Evolutionary conservation across 2,329 filamentous ascomycete genomes (phyloP), one percentile per base, ranked within the genome.

Genomic region (Magnaporthiopsis rhizophila): DNA sequence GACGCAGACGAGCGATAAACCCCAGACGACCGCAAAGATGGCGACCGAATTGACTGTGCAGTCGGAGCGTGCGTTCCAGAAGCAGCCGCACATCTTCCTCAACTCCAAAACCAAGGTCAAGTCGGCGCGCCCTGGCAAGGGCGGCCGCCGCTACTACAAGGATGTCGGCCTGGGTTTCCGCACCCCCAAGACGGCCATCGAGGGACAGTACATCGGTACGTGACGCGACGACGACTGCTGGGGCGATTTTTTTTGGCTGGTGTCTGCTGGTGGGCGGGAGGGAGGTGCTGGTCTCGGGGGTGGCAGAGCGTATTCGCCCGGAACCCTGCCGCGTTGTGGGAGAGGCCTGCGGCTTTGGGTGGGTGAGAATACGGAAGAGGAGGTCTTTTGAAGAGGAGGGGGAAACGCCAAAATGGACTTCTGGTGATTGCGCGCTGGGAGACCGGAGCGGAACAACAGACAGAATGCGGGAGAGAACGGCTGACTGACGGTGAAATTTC

Each of bases 61-160:
- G 89, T 96, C 92, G 81, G 95, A 99, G 90, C 94, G 95, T 86
- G 95, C 95, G 87, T 99, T 91, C 91, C 95, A 98, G 85, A 99
- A 99, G 90, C 94, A 99, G 88, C 95, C 95, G 81, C 95, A 99
- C 84, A 97, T 99, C 87, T 99, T 98, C 91, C 88, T 91, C 78
- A 97, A 98, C 89, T 86, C 89, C 79, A 99, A 99, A 90, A 84
- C 85, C 81, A 92, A 92, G 86, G 83, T 88, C 79, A 89, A 90
- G 83, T 91, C 90, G 80, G 84, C 84, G 81, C 89, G 89, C 80
- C 89, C 89, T 75, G 92, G 92, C 81, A 96, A 96, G 89, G 90
- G 87, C 80, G 92, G 91, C 76, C 90, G 91, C 83, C 89, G 93
- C 93, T 83, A 70, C 92, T 97, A 96, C 84, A 99, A 99, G 90